A percentile compares a stretch with the other conserved stretches of the same genome.
Evolutionary conservation across 192 early-diverging fungal genomes (phyloP).

Genomic region (Entomortierella chlamydospora): DNA sequence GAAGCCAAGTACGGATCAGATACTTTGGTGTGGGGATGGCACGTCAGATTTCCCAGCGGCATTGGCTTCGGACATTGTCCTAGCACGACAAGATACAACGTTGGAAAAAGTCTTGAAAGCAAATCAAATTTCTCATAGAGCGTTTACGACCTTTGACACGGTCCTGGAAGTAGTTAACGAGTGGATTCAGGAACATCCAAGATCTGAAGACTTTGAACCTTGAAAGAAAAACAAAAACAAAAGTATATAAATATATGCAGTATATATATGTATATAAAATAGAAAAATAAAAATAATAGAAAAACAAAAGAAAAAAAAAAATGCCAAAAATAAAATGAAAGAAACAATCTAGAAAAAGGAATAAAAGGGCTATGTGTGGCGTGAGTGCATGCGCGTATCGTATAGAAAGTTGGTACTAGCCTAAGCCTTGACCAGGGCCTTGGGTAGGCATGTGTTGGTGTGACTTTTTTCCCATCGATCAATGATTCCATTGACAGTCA

Average conservation of each 20-base stretch:
- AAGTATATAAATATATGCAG: background rate
- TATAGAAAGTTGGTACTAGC: too few relatives aligned
- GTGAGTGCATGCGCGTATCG: too few relatives aligned
- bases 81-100: constrained; percentile 29
- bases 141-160: constrained; percentile 24
- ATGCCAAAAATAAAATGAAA: too few relatives aligned
- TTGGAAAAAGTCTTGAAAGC: constrained; percentile 31
- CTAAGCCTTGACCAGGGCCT: too few relatives aligned
- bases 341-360: too few relatives aligned
- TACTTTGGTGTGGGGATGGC: constrained; percentile 45
- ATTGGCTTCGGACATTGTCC: constrained; percentile 17
- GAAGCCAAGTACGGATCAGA: constrained; percentile 18
- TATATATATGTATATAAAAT: too few relatives aligned
- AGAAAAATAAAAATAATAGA: too few relatives aligned
- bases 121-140: constrained; percentile 20
- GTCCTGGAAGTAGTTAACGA: constrained; percentile 17
- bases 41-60: constrained; percentile 47
- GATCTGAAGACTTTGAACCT: background rate
- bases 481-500: too few relatives aligned
- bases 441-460: too few relatives aligned
- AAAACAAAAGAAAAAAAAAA: too few relatives aligned
- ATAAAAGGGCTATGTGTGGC: too few relatives aligned
- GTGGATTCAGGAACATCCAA: constrained; percentile 18
- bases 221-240: background rate
- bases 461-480: too few relatives aligned